Conservation (phyloP, 2,329 filamentous ascomycete species). For the Ophiostoma perfectum region DNA sequence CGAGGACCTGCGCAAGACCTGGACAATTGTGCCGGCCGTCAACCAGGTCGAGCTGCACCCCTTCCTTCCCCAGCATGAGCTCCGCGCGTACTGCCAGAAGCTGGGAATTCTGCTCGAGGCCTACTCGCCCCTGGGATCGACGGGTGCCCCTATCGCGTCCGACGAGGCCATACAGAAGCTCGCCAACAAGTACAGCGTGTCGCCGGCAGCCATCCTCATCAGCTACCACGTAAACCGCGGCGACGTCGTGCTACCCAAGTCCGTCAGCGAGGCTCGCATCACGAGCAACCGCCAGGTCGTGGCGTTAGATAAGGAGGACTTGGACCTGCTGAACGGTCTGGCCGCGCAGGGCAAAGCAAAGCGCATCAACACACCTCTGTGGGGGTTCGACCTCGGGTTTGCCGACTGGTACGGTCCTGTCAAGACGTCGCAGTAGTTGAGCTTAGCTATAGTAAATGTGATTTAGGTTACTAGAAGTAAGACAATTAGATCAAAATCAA, state of each 20-base stretch:
- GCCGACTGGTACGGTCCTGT: slow-evolving; percentile 22
- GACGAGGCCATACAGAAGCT: slow-evolving; percentile 55
- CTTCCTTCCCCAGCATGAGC: slow-evolving; percentile 43
- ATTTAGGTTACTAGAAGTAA: too few relatives aligned
- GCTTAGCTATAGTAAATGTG: too few relatives aligned
- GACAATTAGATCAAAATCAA: too few relatives aligned
- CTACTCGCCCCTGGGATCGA: slow-evolving; percentile 38
- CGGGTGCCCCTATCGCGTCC: slow-evolving; percentile 43
- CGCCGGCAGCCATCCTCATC: slow-evolving; percentile 56
- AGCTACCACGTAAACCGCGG: slow-evolving; percentile 62
- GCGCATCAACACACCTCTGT: slow-evolving; percentile 18
- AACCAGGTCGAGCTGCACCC: slow-evolving; percentile 50
- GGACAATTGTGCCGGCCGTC: slow-evolving; percentile 44
- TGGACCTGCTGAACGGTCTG: slow-evolving; percentile 15
- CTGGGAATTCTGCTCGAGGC: slow-evolving; percentile 48
- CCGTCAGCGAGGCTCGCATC: slow-evolving; percentile 60
- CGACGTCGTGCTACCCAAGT: slow-evolving; percentile 65
- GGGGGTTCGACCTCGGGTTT: slow-evolving; percentile 20
- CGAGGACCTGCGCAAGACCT: slow-evolving; percentile 45
- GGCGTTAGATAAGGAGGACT: slow-evolving; percentile 3
- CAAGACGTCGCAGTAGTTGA: not conserved
- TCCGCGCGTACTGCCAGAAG: slow-evolving; percentile 49
- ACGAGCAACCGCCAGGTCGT: slow-evolving; percentile 53
- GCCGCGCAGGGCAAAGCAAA: slow-evolving; percentile 20
- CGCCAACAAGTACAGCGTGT: slow-evolving; percentile 52